Conservation (phyloP, 2,329 filamentous ascomycete genomes). For the Claviceps pazoutovae region DNA sequence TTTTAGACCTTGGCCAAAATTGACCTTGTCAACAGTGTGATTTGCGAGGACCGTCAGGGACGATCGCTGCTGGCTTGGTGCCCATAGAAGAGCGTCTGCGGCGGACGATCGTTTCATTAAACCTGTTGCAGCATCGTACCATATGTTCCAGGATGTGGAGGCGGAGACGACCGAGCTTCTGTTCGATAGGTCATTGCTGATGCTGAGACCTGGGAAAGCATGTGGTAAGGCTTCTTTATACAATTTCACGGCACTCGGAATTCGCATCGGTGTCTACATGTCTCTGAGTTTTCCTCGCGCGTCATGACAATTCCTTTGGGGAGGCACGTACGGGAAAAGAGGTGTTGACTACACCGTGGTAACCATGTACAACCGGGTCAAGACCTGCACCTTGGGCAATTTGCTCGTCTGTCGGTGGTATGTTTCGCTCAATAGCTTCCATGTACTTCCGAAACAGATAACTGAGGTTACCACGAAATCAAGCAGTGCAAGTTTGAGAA, state of each 20-base stretch:
- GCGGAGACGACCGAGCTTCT: conserved; percentile 11
- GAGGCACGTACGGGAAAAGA: conserved; percentile 10
- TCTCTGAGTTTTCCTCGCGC: neutral
- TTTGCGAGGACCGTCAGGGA: conserved; percentile 18
- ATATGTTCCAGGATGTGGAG: conserved; percentile 13
- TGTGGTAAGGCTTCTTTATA: conserved; percentile 11
- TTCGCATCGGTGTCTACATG: conserved; percentile 10
- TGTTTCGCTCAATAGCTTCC: conserved; percentile 11
- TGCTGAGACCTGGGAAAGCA: conserved; percentile 9
- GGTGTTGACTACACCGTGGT: conserved; percentile 10
- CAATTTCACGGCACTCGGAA: conserved; percentile 9
- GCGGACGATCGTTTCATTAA: conserved; percentile 11
- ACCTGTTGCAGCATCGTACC: conserved; percentile 9
- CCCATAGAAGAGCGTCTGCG: conserved; percentile 18
- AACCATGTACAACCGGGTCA: conserved; percentile 18
- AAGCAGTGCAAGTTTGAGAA: neutral
- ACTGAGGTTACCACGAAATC: neutral
- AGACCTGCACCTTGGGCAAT: conserved; percentile 8
- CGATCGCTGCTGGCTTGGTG: conserved; percentile 11
- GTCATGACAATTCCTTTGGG: neutral
- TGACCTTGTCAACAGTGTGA: conserved; percentile 20
- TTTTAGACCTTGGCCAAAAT: conserved; percentile 13
- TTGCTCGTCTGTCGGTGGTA: conserved; percentile 9
- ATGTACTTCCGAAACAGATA: conserved; percentile 7
- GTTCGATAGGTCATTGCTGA: conserved; percentile 13